Evolutionary conservation across 225 moss, liverwort and hornwort genomes (phyloP).

Genomic region (Sphagnum contortum): DNA sequence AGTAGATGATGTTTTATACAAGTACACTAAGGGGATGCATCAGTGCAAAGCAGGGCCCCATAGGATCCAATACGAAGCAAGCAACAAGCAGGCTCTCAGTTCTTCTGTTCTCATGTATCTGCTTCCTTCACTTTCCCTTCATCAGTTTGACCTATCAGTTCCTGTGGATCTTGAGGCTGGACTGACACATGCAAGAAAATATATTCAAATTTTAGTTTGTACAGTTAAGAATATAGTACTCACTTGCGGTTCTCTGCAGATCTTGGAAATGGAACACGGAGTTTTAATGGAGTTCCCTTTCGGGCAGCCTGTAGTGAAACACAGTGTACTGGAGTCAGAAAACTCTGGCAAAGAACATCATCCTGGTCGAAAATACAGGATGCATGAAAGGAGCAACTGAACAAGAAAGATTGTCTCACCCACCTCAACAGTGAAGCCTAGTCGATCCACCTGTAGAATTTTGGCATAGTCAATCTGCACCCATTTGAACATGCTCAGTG

Average conservation of each 20-base stretch:
- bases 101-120: too few relatives aligned
- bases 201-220: too few relatives aligned
- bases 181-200: too few relatives aligned
- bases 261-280: constrained; percentile 90
- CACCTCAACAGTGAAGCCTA: constrained; percentile 81
- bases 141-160: too few relatives aligned
- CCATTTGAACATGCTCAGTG: not conserved
- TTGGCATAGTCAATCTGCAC: constrained; percentile 72
- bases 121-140: too few relatives aligned
- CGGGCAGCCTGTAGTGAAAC: constrained; percentile 38
- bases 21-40: too few relatives aligned
- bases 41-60: too few relatives aligned
- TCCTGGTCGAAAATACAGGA: not conserved
- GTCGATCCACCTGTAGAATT: constrained; percentile 70
- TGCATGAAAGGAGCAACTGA: not conserved
- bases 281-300: constrained; percentile 59
- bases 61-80: not conserved
- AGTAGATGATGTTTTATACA: too few relatives aligned
- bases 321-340: not conserved
- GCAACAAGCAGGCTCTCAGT: too few relatives aligned
- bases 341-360: not conserved
- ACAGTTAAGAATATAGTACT: constrained; percentile 8
- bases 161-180: too few relatives aligned
- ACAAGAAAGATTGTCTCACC: constrained; percentile 3
- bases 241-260: constrained; percentile 84